Conservation (phyloP, 208 protist genomes). For the Naegleria fowleri region DNA sequence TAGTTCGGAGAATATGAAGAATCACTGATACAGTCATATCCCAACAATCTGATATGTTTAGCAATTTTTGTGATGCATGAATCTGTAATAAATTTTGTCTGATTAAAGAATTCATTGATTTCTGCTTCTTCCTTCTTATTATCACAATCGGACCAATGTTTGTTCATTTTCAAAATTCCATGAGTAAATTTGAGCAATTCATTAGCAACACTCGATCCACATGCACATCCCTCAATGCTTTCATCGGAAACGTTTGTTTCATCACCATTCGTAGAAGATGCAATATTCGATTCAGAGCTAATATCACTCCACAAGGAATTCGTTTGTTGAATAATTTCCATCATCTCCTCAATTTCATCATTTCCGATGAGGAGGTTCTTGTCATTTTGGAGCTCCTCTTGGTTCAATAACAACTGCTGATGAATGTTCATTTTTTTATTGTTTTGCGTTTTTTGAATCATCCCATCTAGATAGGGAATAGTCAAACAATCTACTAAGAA, state of each 20-base stretch:
- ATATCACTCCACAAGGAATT: not conserved
- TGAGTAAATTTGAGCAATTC: too few species aligned
- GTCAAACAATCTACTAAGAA: too few species aligned
- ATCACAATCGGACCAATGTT: not conserved
- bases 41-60: not conserved
- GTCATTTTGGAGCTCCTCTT: too few species aligned
- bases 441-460: too few species aligned
- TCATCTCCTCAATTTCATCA: not conserved
- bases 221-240: too few species aligned
- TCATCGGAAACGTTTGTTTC: not conserved
- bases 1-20: not conserved
- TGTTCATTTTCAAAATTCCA: not conserved
- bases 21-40: conserved; percentile 18
- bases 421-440: too few species aligned
- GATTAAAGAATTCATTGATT: not conserved
- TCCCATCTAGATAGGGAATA: too few species aligned
- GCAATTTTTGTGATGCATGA: not conserved
- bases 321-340: not conserved
- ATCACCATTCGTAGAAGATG: not conserved
- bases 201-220: too few species aligned
- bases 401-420: too few species aligned
- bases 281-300: not conserved
- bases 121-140: not conserved
- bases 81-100: conserved; percentile 8
- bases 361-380: not conserved